Percentiles rank a stretch among this genome's conserved stretches.
Evolutionary conservation across 2,329 filamentous ascomycete species (phyloP).

Genomic region (Pseudopithomyces maydicus): DNA sequence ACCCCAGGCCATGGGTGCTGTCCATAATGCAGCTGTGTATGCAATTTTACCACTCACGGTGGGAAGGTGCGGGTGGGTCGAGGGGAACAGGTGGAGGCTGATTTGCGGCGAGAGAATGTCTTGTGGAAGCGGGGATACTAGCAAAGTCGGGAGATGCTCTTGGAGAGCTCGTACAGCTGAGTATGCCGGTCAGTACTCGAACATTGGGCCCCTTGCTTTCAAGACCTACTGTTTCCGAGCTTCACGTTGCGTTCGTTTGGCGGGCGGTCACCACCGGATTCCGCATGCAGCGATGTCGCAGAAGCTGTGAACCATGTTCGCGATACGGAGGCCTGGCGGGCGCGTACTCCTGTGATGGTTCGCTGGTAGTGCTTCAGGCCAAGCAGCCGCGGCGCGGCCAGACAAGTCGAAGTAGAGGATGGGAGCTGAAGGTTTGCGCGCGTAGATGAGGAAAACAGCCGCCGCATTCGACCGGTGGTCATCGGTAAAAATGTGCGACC

Average conservation of each 20-base stretch:
- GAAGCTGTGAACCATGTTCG: slow-evolving; percentile 53
- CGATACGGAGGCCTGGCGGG: slow-evolving; percentile 38
- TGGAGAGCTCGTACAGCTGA: slow-evolving; percentile 65
- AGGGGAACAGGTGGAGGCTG: slow-evolving; percentile 68
- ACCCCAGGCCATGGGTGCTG: slow-evolving; percentile 94
- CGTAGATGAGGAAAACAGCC: slow-evolving; percentile 48
- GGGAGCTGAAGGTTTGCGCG: slow-evolving; percentile 34
- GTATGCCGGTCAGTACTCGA: slow-evolving; percentile 8
- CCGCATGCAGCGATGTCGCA: slow-evolving; percentile 30
- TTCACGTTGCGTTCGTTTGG: slow-evolving; percentile 65
- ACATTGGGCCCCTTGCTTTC: not conserved
- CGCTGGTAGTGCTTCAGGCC: slow-evolving; percentile 41
- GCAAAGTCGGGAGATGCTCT: slow-evolving; percentile 64
- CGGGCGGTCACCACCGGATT: slow-evolving; percentile 50
- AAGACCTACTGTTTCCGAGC: slow-evolving; percentile 61
- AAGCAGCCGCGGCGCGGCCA: slow-evolving; percentile 33
- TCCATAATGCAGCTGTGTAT: slow-evolving; percentile 94
- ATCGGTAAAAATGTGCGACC: slow-evolving; percentile 40
- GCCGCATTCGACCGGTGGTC: slow-evolving; percentile 54
- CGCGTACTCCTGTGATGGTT: slow-evolving; percentile 37
- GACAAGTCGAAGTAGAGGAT: slow-evolving; percentile 23
- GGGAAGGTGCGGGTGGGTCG: slow-evolving; percentile 85
- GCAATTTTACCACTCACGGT: slow-evolving; percentile 88
- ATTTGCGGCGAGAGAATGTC: slow-evolving; percentile 67
- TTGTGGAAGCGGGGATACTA: slow-evolving; percentile 65